A percentile compares a stretch with the other conserved stretches of the same genome.
Conservation (phyloP, 1,284 basidiomycete genomes). For the Thelephora terrestris region DNA sequence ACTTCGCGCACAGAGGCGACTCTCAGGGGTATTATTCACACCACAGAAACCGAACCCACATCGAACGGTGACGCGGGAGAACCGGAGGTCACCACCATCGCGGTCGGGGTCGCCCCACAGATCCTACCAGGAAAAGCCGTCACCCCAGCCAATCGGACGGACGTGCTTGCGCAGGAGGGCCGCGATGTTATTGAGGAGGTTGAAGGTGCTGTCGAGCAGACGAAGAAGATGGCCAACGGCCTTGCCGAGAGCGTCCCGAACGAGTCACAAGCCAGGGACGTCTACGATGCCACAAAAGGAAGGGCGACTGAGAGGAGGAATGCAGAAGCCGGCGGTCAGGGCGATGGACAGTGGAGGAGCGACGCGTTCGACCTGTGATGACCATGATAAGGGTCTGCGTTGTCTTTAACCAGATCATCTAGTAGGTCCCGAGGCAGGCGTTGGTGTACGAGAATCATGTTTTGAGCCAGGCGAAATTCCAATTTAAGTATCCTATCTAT, state of each 20-base stretch:
- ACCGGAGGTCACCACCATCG: conserved; percentile 24
- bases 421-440: too few relatives aligned
- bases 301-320: background rate
- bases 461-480: too few relatives aligned
- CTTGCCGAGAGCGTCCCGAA: background rate
- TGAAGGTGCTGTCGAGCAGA: background rate
- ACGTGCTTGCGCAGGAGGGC: conserved; percentile 11
- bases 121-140: conserved; percentile 35
- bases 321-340: background rate
- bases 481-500: too few relatives aligned
- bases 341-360: background rate
- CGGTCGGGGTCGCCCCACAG: conserved; percentile 35
- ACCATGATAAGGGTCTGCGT: too few relatives aligned
- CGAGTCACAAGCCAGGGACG: background rate
- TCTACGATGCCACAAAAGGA: background rate
- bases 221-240: background rate
- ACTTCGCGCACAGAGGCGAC: conserved; percentile 20
- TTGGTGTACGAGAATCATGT: too few relatives aligned
- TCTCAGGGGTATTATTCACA: conserved; percentile 29
- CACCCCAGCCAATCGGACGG: conserved; percentile 19
- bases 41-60: conserved; percentile 17
- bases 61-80: conserved; percentile 9
- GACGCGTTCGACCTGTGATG: background rate
- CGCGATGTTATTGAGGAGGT: conserved; percentile 4
- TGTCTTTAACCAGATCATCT: too few relatives aligned